Conservation (phyloP, 2,329 filamentous ascomycete species). For the Rosellinia necatrix region DNA sequence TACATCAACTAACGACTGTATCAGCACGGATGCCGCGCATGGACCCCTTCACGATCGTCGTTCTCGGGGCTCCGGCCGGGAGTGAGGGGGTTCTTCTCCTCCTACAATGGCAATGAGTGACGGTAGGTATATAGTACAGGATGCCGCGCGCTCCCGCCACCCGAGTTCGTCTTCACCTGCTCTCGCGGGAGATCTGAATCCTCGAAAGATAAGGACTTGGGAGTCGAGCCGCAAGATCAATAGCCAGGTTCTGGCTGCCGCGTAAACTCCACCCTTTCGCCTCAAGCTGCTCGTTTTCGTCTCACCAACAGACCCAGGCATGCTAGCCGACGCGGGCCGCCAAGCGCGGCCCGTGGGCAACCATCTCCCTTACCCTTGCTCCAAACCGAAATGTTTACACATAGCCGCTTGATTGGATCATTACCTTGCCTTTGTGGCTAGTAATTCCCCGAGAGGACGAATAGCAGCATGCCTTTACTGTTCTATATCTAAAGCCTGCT, state of each 20-base stretch:
- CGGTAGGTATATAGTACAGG: too few relatives aligned
- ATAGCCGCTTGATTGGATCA: conserved; percentile 10
- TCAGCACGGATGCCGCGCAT: background rate
- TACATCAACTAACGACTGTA: background rate
- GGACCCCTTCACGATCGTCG: background rate
- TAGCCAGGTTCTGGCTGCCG: background rate
- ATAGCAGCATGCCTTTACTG: too few relatives aligned
- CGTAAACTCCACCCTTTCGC: too few relatives aligned
- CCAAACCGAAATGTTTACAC: background rate
- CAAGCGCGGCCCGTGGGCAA: conserved; percentile 6
- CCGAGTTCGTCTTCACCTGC: background rate
- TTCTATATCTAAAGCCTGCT: too few relatives aligned
- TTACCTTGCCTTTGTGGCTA: background rate
- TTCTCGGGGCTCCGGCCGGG: too few relatives aligned
- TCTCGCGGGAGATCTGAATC: background rate
- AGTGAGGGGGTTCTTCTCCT: background rate
- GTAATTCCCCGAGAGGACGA: too few relatives aligned
- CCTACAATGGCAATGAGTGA: too few relatives aligned
- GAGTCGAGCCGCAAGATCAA: background rate
- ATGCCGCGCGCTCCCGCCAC: too few relatives aligned
- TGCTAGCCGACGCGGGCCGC: background rate
- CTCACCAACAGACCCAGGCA: too few relatives aligned
- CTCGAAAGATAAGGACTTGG: conserved; percentile 2
- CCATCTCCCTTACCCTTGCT: conserved; percentile 6
- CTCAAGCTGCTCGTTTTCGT: too few relatives aligned